Percentiles rank a stretch among this genome's conserved stretches.
These are phyloP conservation scores for Glebionis coronaria DNA, from an alignment of 129 eudicot species.

Conservation along the genomic window DNA sequence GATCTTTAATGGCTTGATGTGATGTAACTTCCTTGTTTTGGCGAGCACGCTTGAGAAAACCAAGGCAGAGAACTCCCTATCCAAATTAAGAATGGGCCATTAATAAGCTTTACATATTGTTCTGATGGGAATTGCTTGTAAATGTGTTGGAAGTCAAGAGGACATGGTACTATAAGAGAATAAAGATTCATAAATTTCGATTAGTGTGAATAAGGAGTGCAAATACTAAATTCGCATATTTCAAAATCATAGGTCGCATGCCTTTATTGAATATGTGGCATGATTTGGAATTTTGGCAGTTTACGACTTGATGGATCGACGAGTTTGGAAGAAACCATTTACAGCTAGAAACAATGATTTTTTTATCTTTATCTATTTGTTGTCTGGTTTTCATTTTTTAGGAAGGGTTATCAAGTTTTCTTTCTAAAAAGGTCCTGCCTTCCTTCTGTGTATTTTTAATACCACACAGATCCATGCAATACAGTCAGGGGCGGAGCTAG, in stretches of 20 bases:
- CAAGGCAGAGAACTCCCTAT: conserved; percentile 69
- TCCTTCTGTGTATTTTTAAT: not conserved
- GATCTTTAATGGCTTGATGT: conserved; percentile 86
- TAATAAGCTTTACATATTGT: not conserved
- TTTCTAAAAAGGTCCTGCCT: not conserved
- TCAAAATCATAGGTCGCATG: not conserved
- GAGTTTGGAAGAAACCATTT: not conserved
- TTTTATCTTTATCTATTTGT: not conserved
- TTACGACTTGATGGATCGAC: not conserved
- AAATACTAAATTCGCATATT: not conserved
- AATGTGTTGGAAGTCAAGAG: not conserved
- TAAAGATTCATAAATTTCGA: not conserved
- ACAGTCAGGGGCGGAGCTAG: too few species aligned
- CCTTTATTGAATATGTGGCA: not conserved
- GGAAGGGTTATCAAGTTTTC: not conserved
- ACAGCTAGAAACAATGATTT: not conserved
- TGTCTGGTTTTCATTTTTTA: not conserved
- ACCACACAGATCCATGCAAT: not conserved
- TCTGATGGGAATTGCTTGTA: not conserved
- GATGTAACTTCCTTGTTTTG: conserved; percentile 58
- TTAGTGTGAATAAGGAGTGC: not conserved
- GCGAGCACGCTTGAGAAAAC: conserved; percentile 81
- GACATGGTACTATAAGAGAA: conserved; percentile 1
- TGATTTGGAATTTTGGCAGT: not conserved
- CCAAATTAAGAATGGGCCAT: not conserved